phyloP scores from a whole-genome alignment of 2,329 filamentous ascomycete genomes.

The Exophiala viscosa region DNA sequence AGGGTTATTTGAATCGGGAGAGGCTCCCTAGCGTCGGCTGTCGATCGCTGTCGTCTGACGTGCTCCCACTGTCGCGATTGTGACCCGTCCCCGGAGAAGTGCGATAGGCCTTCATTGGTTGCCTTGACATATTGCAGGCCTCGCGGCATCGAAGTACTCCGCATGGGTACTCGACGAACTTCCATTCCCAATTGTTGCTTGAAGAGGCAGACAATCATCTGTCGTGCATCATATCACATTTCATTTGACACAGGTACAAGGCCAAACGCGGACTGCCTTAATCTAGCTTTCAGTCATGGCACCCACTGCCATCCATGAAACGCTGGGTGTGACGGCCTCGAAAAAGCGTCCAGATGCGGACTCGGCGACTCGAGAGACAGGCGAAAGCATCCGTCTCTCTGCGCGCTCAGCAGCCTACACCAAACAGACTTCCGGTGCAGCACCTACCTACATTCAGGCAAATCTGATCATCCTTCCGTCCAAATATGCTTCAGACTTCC shows the following conservation, averaged over 20 bases:
- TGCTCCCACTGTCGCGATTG: background rate
- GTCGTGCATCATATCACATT: too few relatives aligned
- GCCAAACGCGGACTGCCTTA: too few relatives aligned
- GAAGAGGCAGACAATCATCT: too few relatives aligned
- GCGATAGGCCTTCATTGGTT: background rate
- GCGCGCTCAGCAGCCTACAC: constrained; percentile 18
- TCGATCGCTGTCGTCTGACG: background rate
- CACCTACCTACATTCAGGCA: constrained; percentile 57
- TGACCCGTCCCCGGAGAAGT: background rate
- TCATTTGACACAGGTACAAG: too few relatives aligned
- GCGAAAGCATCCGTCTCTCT: constrained; percentile 20
- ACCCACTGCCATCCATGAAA: background rate
- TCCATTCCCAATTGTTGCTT: too few relatives aligned
- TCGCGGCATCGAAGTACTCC: background rate
- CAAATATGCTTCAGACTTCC: constrained; percentile 56
- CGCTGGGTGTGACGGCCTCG: background rate
- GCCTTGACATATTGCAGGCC: background rate
- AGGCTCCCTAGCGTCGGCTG: background rate
- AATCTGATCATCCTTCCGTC: constrained; percentile 60
- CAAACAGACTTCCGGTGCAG: constrained; percentile 52
- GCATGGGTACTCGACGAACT: too few relatives aligned
- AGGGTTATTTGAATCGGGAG: background rate
- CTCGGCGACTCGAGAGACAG: constrained; percentile 9
- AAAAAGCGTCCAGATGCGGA: background rate
- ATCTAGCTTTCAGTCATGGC: background rate